phyloP scores from a whole-genome alignment of 1,284 basidiomycete species.

The Tylopilus orsonianus region DNA sequence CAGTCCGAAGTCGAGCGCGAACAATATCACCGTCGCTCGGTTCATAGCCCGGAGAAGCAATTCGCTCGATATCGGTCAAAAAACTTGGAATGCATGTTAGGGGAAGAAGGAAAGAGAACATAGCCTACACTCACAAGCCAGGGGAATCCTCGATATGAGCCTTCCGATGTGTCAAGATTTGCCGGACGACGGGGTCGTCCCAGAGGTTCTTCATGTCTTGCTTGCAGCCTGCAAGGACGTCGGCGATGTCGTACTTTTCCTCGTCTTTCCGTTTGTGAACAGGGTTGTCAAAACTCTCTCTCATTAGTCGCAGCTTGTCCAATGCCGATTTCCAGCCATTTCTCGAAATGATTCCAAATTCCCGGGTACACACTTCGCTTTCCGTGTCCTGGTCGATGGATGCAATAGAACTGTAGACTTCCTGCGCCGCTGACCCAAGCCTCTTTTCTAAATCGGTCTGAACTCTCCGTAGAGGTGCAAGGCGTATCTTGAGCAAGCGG shows the following conservation, averaged over 20 bases:
- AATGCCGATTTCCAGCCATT: constrained; percentile 64
- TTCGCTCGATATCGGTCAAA: constrained; percentile 63
- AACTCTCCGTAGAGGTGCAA: constrained; percentile 56
- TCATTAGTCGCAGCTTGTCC: constrained; percentile 42
- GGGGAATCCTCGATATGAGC: constrained; percentile 60
- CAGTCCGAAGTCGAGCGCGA: constrained; percentile 65
- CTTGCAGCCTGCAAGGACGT: constrained; percentile 56
- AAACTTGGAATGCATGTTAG: constrained; percentile 39
- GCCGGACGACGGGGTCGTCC: constrained; percentile 57
- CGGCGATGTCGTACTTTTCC: constrained; percentile 52
- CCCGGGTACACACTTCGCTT: constrained; percentile 28
- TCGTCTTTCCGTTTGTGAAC: constrained; percentile 40
- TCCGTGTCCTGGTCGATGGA: constrained; percentile 37
- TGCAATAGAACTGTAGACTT: constrained; percentile 43
- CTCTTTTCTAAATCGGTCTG: constrained; percentile 59
- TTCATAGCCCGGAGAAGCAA: constrained; percentile 56
- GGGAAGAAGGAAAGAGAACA: neutral
- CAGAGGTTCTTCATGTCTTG: constrained; percentile 67
- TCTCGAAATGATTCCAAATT: constrained; percentile 56
- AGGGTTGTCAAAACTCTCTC: constrained; percentile 11
- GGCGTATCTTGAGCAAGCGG: constrained; percentile 53
- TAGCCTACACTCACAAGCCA: constrained; percentile 57
- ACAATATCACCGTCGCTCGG: constrained; percentile 73
- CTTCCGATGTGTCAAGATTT: constrained; percentile 51
- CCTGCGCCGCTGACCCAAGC: constrained; percentile 56